Base-by-base conservation (phyloP, 2,329 filamentous ascomycete genomes). In the Tolypocladium amazonense region DNA sequence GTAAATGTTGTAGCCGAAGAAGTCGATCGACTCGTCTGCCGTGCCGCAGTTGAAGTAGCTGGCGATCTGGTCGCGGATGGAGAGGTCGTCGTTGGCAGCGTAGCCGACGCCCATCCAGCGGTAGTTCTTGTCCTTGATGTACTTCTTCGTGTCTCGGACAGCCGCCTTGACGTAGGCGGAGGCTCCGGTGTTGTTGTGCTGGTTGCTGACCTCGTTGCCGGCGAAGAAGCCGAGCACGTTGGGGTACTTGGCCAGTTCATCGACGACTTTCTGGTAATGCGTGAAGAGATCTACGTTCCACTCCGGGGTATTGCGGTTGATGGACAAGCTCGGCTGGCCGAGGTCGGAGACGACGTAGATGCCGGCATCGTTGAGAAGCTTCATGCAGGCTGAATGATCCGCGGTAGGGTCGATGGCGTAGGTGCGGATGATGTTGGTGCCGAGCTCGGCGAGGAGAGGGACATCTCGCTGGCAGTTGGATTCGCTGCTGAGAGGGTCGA, bases 1-100 rank as follows among this genome's bases (percentile, higher is more conserved):
- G 84, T 99, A 99, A 78, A 97, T 96, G 82, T 99, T 99, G 88
- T 97, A 97, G 61, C 94, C 94, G 89, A 92, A 99, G 81, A 95
- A 97, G 76, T 99, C 94, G 65, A 97, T 96, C 62, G 88, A 70
- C 12, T 79, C 77, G 38, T 79, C 71, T 62, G 84, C 74, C 3
- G 68, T 58, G 62, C 92, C 90, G 72, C 94, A 99, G 82, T 96
- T 92, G 79, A 99, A 96, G 83, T 96, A 99, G 72, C 90, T 79
- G 66, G 91, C 90, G 70, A 97, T 85, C 69, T 91, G 80, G 65
- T 81, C 81, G 73, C 94, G 90, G 68, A 96, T 95, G 25, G 84
- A 81, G 41, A 86, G 82, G 74, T 97, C 92, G 68, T 97, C 94
- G 76, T 95, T 94, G 76, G 94, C 94, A 65, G 94, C 94, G 72